Evolutionary conservation across 73 alveolate species (phyloP).

Genomic region (Effrenium voratum): DNA sequence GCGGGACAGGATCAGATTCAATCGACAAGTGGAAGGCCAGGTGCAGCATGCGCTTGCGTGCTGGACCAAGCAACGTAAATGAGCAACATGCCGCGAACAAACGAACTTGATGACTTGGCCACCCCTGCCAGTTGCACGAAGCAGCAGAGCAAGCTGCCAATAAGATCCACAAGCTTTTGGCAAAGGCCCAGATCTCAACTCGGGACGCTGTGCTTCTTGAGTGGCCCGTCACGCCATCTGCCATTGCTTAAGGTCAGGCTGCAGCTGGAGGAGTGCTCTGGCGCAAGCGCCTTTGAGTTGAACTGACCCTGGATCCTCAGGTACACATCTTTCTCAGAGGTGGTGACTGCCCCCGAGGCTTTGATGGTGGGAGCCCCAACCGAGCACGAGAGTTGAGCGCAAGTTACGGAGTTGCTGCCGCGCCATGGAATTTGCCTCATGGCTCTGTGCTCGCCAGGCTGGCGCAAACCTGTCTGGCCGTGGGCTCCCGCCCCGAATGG

Average conservation of each 20-base stretch:
- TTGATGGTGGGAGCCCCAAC: not conserved
- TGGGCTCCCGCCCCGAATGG: slow-evolving; percentile 21
- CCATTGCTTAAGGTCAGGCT: slow-evolving; percentile 5
- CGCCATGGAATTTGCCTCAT: no score
- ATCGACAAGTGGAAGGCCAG: slow-evolving; percentile 78
- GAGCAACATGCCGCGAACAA: not conserved
- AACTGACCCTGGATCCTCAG: not conserved
- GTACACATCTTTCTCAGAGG: slow-evolving; percentile 35
- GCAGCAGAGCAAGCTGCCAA: slow-evolving; percentile 71
- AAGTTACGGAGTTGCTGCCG: not conserved
- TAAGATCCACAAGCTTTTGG: slow-evolving; percentile 46
- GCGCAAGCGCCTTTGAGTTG: not conserved
- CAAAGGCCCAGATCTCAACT: not conserved
- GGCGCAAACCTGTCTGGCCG: slow-evolving; percentile 37
- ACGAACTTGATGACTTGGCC: not conserved
- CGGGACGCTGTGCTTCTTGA: not conserved
- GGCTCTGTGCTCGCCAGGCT: not conserved
- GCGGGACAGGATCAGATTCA: slow-evolving; percentile 58
- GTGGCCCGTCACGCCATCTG: not conserved
- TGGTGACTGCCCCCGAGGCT: slow-evolving; percentile 13
- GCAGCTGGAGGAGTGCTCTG: slow-evolving; percentile 44
- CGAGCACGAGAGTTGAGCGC: not conserved
- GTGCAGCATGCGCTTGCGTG: not conserved
- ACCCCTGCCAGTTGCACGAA: slow-evolving; percentile 54
- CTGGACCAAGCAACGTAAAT: no score